A percentile compares a stretch with the other conserved stretches of the same genome.
Conservation (phyloP, 2,329 filamentous ascomycete genomes). For the Beauveria brongniartii region DNA sequence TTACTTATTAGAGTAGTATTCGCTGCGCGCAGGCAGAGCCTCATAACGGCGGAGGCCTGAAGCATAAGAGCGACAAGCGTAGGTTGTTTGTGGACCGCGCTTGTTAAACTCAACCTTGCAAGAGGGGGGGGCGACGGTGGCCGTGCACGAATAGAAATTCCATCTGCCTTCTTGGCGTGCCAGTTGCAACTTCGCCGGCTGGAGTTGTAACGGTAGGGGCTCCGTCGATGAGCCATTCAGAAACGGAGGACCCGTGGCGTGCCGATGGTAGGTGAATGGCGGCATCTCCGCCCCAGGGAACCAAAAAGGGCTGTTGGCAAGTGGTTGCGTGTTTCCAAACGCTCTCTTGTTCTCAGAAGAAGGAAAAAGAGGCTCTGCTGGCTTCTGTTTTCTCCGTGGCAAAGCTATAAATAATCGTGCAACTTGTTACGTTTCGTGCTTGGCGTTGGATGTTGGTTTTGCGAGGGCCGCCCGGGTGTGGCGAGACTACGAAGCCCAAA, state of each 20-base stretch:
- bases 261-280: neutral
- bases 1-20: neutral
- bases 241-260: neutral
- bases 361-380: no score
- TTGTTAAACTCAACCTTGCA: neutral
- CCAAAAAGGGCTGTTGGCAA: neutral
- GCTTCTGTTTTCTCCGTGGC: neutral
- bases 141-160: neutral
- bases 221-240: neutral
- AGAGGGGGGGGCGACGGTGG: neutral
- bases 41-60: neutral
- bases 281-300: no score
- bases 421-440: conserved; percentile 8
- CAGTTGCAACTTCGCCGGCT: neutral
- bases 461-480: conserved; percentile 1
- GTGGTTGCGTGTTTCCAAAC: neutral
- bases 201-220: neutral
- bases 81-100: neutral
- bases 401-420: conserved; percentile 5
- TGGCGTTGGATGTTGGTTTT: conserved; percentile 7
- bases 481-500: neutral
- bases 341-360: neutral
- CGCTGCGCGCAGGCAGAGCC: neutral
- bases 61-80: neutral
- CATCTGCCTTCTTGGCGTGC: neutral